These are phyloP conservation scores for Melampsora occidentalis DNA, from an alignment of 1,284 basidiomycete genomes.

Conservation along the genomic window DNA sequence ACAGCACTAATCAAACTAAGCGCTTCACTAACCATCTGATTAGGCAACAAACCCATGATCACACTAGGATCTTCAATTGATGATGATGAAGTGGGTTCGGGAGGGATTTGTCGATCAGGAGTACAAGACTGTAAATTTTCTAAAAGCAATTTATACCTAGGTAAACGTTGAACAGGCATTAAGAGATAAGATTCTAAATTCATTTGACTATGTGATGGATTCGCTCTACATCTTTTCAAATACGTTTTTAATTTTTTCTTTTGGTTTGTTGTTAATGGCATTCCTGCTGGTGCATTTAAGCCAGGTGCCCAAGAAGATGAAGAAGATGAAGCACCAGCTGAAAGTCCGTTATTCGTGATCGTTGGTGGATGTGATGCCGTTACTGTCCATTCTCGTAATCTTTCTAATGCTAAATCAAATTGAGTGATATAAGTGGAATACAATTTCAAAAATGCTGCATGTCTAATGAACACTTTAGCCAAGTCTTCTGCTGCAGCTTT, in stretches of 20 bases:
- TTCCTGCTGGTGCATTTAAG: conserved; percentile 2
- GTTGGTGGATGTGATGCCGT: conserved; percentile 52
- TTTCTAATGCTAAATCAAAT: conserved; percentile 82
- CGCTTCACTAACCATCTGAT: conserved; percentile 71
- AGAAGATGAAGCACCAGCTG: conserved; percentile 25
- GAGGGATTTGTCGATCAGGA: conserved; percentile 13
- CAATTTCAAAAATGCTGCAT: conserved; percentile 95
- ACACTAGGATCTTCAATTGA: no score
- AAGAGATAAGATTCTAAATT: conserved; percentile 92
- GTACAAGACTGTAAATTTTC: conserved; percentile 46
- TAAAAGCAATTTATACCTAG: conserved; percentile 79
- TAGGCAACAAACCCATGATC: conserved; percentile 33
- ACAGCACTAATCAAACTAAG: conserved; percentile 77
- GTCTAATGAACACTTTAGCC: conserved; percentile 82
- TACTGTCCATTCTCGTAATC: conserved; percentile 73
- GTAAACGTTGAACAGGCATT: conserved; percentile 91
- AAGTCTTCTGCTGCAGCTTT: conserved; percentile 69
- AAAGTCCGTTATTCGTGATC: conserved; percentile 50
- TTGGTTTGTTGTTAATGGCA: conserved; percentile 39
- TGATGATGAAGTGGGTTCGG: no score
- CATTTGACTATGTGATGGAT: conserved; percentile 87
- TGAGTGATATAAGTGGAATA: conserved; percentile 96
- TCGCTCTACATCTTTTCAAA: conserved; percentile 52
- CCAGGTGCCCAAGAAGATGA: conserved; percentile 44
- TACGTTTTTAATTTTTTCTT: conserved; percentile 47